Percentiles rank a stretch among this genome's conserved stretches.
phyloP scores from a whole-genome alignment of 805 yeast species.

The Starmerella etchellsii region DNA sequence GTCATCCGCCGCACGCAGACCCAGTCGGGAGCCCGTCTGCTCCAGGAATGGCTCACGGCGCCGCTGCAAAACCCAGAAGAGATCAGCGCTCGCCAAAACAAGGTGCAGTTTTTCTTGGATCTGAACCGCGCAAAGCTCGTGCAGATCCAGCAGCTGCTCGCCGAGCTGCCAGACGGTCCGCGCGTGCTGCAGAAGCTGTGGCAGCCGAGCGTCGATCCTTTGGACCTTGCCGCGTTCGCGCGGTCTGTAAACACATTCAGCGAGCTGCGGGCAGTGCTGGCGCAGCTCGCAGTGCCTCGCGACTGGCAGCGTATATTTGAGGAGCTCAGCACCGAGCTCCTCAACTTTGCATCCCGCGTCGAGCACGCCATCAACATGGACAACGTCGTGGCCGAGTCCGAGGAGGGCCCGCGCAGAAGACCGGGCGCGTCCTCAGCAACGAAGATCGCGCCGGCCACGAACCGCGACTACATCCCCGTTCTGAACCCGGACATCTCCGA shows the following conservation, averaged over 20 bases:
- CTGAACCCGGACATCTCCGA: conserved; percentile 14
- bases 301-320: too few relatives aligned
- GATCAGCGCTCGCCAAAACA: conserved; percentile 42
- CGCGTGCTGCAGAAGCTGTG: conserved; percentile 28
- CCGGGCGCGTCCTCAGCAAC: conserved; percentile 3
- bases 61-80: conserved; percentile 54
- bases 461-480: conserved; percentile 16
- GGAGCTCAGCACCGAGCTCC: too few relatives aligned
- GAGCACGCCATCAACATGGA: conserved; percentile 33
- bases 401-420: conserved; percentile 3
- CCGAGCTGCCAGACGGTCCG: conserved; percentile 37
- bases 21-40: conserved; percentile 64
- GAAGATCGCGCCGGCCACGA: conserved; percentile 4
- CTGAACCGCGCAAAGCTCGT: conserved; percentile 40
- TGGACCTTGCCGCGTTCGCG: conserved; percentile 36
- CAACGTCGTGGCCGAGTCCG: conserved; percentile 24
- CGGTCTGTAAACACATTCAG: conserved; percentile 30
- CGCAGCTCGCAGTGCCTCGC: neutral
- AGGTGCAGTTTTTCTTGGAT: conserved; percentile 34
- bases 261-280: conserved; percentile 20
- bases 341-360: conserved; percentile 33
- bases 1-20: conserved; percentile 65
- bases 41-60: conserved; percentile 68
- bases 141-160: conserved; percentile 42
- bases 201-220: conserved; percentile 31